Base-by-base conservation (phyloP, 1,284 basidiomycete genomes). In the Garcileccinum viscosum region DNA sequence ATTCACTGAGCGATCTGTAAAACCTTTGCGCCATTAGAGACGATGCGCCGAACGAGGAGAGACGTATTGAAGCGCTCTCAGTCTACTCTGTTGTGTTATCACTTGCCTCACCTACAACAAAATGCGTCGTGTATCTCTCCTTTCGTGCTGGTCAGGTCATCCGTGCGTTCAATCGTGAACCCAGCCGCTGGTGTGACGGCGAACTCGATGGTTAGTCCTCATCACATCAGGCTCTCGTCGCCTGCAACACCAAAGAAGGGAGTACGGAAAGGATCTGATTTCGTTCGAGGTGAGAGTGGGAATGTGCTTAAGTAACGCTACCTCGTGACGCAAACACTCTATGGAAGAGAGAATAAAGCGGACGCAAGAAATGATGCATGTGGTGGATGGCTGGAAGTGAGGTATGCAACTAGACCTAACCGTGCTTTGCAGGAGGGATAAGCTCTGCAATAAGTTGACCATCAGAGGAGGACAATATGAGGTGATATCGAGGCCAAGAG, bases 301-400 rank as follows among this genome's bases (percentile, higher is more conserved):
- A 75, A 91, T 90, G 33, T 85, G 85, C 67, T 87, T 87, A 38
- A 99, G 86, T 17, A 93, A 82, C 0, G 87, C 84, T 1, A 95
- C 93, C 70, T 97, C 95, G 68, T 95, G 93, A 42, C 91, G 90
- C 33, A 98, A 85, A 72, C 96, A 98, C 70, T 94, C 94, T 17
- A 95, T 93, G 14, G 93, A 89, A 33, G 91, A 89, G 53, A 99
- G 87, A 22, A 97, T 91, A 32, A 92, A 90, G n/a, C 97, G 93
- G 47, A 99, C 95, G 66, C 95, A 95, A 5, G 95, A 96, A 74
- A 99, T 97, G 73, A 99, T 94, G 77, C 93, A 96, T 9, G 93
- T 93, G 2, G 93, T 92, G 4, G 93, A 91, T 24, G 93, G 93
- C 76, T 93, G 92, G 75, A 94, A 96, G 80, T 96, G 95, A 1